phyloP scores from a whole-genome alignment of 306 rosid species.

The Malus asiatica region DNA sequence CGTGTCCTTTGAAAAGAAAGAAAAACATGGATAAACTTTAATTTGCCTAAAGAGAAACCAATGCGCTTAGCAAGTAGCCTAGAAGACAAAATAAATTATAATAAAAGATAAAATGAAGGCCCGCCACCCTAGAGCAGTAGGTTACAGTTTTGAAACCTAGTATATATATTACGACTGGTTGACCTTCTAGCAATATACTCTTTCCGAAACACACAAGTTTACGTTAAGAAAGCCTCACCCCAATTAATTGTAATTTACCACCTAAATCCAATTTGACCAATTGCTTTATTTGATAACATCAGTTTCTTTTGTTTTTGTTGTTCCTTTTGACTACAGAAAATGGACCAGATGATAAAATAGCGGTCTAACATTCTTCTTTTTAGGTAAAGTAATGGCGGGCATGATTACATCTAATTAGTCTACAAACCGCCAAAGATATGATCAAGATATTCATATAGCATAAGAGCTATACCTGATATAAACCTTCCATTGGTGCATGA shows the following conservation, averaged over 20 bases:
- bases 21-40: not conserved
- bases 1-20: not conserved
- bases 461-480: constrained; percentile 60
- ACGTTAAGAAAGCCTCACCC: too few relatives aligned
- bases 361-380: not conserved
- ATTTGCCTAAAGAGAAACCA: not conserved
- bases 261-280: not conserved
- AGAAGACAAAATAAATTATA: not conserved
- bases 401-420: not conserved
- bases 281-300: not conserved
- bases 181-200: too few relatives aligned
- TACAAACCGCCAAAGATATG: not conserved
- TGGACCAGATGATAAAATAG: not conserved
- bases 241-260: not conserved
- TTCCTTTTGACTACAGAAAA: not conserved
- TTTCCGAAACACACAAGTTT: too few relatives aligned
- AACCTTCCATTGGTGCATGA: constrained; percentile 98
- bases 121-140: too few relatives aligned
- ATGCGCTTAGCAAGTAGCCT: not conserved
- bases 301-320: not conserved
- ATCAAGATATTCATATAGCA: not conserved
- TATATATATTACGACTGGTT: too few relatives aligned
- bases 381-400: not conserved
- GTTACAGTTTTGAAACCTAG: not conserved
- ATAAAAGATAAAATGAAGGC: too few relatives aligned